Conservation (phyloP, 1,139 yeast genomes). For the Taphrina confusa region DNA sequence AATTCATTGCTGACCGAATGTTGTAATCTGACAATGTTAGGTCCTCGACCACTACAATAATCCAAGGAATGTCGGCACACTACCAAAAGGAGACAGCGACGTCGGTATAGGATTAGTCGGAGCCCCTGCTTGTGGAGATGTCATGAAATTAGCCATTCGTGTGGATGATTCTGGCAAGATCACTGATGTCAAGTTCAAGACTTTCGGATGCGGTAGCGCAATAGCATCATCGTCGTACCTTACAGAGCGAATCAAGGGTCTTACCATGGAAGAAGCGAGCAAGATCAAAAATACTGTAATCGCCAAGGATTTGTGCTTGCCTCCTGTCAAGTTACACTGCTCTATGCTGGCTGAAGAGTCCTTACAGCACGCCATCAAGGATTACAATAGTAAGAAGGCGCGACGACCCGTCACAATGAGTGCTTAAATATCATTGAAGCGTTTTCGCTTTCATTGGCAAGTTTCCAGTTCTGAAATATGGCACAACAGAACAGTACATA, state of each 20-base stretch:
- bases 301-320: conserved; percentile 88
- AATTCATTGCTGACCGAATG: neutral
- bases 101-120: conserved; percentile 98
- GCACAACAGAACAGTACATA: too few relatives aligned
- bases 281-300: conserved; percentile 86
- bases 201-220: conserved; percentile 98
- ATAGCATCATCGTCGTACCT: conserved; percentile 94
- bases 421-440: conserved; percentile 14
- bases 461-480: too few relatives aligned
- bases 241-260: conserved; percentile 93
- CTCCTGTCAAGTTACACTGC: conserved; percentile 96
- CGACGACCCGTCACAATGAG: conserved; percentile 25
- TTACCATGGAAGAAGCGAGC: conserved; percentile 90
- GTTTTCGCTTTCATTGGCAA: too few relatives aligned
- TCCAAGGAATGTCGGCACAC: conserved; percentile 93
- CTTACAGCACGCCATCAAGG: conserved; percentile 94
- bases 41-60: conserved; percentile 87
- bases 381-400: conserved; percentile 71
- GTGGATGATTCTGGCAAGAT: conserved; percentile 90
- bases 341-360: conserved; percentile 99
- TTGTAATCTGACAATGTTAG: neutral
- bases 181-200: conserved; percentile 93
- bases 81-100: conserved; percentile 70
- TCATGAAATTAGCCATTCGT: conserved; percentile 92
- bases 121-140: conserved; percentile 99